Evolutionary conservation across 495 filamentous ascomycete genomes (phyloP), one percentile per base, ranked within the genome.

Genomic region (Aspergillus homomorphus): DNA sequence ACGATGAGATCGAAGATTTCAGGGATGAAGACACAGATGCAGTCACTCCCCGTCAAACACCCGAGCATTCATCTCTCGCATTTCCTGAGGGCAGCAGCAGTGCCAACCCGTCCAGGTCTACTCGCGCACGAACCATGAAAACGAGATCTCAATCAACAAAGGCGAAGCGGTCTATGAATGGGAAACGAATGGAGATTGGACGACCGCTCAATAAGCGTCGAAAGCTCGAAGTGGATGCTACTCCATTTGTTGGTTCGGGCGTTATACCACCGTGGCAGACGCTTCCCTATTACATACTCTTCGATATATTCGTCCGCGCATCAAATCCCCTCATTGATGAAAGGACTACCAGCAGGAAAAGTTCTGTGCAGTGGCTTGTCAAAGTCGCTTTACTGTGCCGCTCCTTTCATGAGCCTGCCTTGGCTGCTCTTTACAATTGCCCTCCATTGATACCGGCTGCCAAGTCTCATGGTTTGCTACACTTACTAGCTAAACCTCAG

Each of bases 271-370:
- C 82, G 4, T 96, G 89, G 89, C 70, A 80, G 10, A 81, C 73
- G 0, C 71, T 95, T 4, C 90, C 90, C 1, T 91, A 92, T 60
- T 79, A 88, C 20, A 73, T 94, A 3, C 80, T 90, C 19, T 69
- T 88, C 15, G 75, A 86, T 30, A 83, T 92, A 49, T 91, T 96
- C 64, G 60, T 78, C 46, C 82, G 78, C 58, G 86, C 88, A 6
- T 82, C 85, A 5, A 70, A 80, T 45, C 87, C 89, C 3, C 70
- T 89, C 14, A 73, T 82, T 38, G 80, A 86, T 56, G 73, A 79
- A 43, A 62, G 66, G 30, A 64, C 61, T 16, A 68, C 66, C 5
- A 64, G 54, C 19, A 66, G 70, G 41, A 69, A 73, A 18, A 61
- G 62, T 23, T 80, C 84, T 0, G 79, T 83, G 3, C 66, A 69